Evolutionary conservation across 306 rosid species (phyloP), one percentile per base, ranked within the genome.

Genomic region (Nissolia schottii): DNA sequence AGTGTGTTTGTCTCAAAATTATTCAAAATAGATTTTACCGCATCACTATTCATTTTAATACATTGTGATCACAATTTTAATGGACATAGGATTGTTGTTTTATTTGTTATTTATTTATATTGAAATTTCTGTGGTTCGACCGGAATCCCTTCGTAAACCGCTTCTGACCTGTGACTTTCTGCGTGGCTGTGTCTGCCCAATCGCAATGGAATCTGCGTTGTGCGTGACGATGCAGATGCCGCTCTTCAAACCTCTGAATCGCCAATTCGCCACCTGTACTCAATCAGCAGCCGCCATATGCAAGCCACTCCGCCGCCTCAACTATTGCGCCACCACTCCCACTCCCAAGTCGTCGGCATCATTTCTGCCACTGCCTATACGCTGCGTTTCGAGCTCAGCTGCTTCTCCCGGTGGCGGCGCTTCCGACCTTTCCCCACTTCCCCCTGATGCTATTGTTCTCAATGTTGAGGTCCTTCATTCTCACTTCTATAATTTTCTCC

Each of bases 391-490:
- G 45, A 67, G 65, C 51, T 74, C 65, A 18, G 16, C 74, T 48
- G 7, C 70, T 23, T 23, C 78, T 32, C 2, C 75, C 37, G 35
- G 1, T 7, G 63, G 14, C 6, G 60, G 10, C 5, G 25, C 25
- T 14, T 6, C 20, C 15, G 49, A 41, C 49, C n/a, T 41, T 32
- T 32, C 38, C 9, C 38, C 38, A 32, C 38, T 7, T 41, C 49
- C 49, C 48, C 16, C 49, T 16, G 79, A 20, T 41, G 12, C 54
- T 61, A 74, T 79, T 32, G 51, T 63, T 60, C 83, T 79, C 53
- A 57, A 29, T 48, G 79, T 79, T 22, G 61, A 69, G 79, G 82
- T 78, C 11, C 1, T 22, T 71, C 38, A 15, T 13, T 5, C 38
- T 13, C 11, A 4, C 35, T 32, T 16, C 10, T 38, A 2, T 56